phyloP scores from a whole-genome alignment of 208 protist genomes.

The Trypanosoma caninum region DNA sequence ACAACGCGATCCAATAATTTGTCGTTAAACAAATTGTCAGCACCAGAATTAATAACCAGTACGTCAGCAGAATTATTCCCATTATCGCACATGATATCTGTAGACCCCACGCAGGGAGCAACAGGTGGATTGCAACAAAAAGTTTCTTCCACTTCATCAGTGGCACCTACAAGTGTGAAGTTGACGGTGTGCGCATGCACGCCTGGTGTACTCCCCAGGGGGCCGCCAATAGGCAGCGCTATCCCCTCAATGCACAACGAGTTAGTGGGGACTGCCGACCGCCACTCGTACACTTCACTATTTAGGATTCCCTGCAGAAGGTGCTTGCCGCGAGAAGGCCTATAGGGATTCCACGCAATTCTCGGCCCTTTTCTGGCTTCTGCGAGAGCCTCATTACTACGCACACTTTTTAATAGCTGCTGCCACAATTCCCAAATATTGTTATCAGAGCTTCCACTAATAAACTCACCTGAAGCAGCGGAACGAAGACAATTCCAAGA shows the following conservation, averaged over 20 bases:
- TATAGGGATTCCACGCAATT: slow-evolving; percentile 76
- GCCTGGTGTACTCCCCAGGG: not conserved
- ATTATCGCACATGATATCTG: not conserved
- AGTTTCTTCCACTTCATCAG: no score
- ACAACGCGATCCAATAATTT: not conserved
- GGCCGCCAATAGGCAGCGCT: slow-evolving; percentile 1
- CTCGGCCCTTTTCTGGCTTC: slow-evolving; percentile 36
- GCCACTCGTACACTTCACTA: slow-evolving; percentile 72
- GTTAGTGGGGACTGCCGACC: slow-evolving; percentile 30
- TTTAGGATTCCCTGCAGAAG: slow-evolving; percentile 57
- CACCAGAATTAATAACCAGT: not conserved
- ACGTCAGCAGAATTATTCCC: not conserved
- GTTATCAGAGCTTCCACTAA: slow-evolving; percentile 42
- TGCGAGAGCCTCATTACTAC: slow-evolving; percentile 36
- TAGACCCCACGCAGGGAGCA: not conserved
- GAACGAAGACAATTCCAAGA: slow-evolving; percentile 3
- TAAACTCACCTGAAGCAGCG: slow-evolving; percentile 40
- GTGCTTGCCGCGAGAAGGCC: slow-evolving; percentile 45
- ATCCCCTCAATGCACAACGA: slow-evolving; percentile 45
- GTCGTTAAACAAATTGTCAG: not conserved
- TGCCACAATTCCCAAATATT: slow-evolving; percentile 40
- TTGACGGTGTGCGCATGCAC: no score
- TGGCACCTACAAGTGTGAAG: no score
- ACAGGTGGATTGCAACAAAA: slow-evolving; percentile 4
- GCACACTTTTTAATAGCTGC: slow-evolving; percentile 39